These are phyloP conservation scores for Camelina sativa DNA, from an alignment of 345 rosid species.

Conservation along the genomic window DNA sequence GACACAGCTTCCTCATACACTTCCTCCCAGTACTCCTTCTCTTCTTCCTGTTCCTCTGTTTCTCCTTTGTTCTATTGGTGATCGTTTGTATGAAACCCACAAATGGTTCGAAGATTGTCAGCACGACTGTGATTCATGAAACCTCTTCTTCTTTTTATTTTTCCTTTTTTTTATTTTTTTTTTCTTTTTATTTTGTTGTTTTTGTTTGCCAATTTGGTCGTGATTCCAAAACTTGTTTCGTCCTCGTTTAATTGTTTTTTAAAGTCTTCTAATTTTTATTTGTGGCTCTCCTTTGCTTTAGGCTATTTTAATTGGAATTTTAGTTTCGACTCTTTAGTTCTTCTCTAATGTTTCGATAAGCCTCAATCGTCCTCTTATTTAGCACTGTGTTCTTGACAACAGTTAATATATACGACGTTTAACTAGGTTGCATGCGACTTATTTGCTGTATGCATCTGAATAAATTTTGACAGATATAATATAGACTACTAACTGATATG, in stretches of 20 bases:
- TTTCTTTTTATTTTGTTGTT: too few relatives aligned
- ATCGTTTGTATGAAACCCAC: slow-evolving; percentile 36
- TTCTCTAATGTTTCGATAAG: neutral
- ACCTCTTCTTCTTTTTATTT: neutral
- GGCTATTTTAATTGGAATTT: slow-evolving; percentile 21
- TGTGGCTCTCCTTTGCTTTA: slow-evolving; percentile 37
- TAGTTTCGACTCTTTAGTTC: neutral
- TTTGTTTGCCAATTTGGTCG: neutral
- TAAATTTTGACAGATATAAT: neutral
- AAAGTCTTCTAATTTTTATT: neutral
- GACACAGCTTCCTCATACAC: slow-evolving; percentile 87
- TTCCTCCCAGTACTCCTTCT: slow-evolving; percentile 21
- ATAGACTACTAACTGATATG: neutral
- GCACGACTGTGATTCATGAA: slow-evolving; percentile 38
- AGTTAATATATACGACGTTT: neutral
- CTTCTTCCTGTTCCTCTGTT: slow-evolving; percentile 10
- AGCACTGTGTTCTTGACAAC: neutral
- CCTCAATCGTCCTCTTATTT: slow-evolving; percentile 1
- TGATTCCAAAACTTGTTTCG: slow-evolving; percentile 23
- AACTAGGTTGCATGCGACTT: neutral
- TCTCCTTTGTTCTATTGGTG: slow-evolving; percentile 39
- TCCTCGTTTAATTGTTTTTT: slow-evolving; percentile 2
- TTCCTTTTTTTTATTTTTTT: neutral
- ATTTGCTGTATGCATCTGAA: neutral
- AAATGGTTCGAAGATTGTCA: slow-evolving; percentile 47